These are phyloP conservation scores for Ophiostoma sp. DNA, from an alignment of 2,329 filamentous ascomycete genomes.

Conservation along the genomic window DNA sequence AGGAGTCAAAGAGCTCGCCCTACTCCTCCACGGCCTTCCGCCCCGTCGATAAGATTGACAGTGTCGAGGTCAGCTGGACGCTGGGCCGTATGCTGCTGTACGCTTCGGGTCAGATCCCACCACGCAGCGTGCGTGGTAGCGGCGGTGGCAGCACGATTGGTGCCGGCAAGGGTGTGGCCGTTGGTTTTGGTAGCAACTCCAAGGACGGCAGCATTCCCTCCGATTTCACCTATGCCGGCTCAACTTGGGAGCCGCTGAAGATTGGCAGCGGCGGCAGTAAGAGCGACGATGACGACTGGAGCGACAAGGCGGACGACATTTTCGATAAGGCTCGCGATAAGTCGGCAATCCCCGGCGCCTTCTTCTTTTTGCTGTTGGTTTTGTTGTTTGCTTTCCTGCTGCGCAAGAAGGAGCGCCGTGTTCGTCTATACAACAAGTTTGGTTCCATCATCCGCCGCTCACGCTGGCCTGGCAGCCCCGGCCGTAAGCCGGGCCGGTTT, in stretches of 20 bases:
- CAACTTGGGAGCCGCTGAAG: slow-evolving; percentile 45
- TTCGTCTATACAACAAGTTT: slow-evolving; percentile 59
- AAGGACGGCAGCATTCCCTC: slow-evolving; percentile 56
- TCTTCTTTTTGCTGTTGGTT: slow-evolving; percentile 74
- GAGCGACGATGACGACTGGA: slow-evolving; percentile 58
- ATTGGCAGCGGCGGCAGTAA: slow-evolving; percentile 56
- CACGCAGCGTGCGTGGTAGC: slow-evolving; percentile 43
- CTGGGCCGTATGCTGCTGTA: slow-evolving; percentile 96
- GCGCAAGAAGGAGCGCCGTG: slow-evolving; percentile 74
- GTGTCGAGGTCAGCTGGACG: slow-evolving; percentile 94
- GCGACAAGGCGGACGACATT: slow-evolving; percentile 55
- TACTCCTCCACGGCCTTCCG: slow-evolving; percentile 79
- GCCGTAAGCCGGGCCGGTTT: slow-evolving; percentile 39
- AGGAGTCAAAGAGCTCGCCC: slow-evolving; percentile 69
- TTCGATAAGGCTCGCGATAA: slow-evolving; percentile 66
- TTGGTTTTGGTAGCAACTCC: slow-evolving; percentile 91
- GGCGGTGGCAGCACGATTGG: slow-evolving; percentile 33
- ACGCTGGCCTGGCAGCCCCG: slow-evolving; percentile 47
- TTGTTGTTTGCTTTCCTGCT: slow-evolving; percentile 71
- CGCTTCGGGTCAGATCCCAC: slow-evolving; percentile 81
- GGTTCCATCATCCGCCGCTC: slow-evolving; percentile 43
- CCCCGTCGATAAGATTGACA: slow-evolving; percentile 87
- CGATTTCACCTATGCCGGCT: slow-evolving; percentile 84
- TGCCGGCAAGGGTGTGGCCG: slow-evolving; percentile 58
- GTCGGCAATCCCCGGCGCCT: slow-evolving; percentile 69